Conservation (phyloP, 495 filamentous ascomycete species). For the Trichocladium uniseriatum region DNA sequence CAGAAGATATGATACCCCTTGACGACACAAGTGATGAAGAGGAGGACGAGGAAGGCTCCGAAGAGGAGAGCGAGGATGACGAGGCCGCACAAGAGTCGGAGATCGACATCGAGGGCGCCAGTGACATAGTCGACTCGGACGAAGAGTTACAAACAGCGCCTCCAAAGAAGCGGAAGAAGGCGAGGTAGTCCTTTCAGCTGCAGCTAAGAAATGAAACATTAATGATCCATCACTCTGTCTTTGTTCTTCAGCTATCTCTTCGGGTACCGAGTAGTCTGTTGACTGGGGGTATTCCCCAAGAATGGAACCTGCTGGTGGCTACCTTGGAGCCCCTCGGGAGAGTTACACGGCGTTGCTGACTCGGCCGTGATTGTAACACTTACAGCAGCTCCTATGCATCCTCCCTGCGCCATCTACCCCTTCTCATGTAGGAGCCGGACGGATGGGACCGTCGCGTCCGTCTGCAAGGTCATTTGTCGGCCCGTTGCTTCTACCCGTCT, state of each 20-base stretch:
- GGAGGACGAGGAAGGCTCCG: slow-evolving; percentile 30
- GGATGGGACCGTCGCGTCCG: not conserved
- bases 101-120: slow-evolving; percentile 19
- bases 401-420: not conserved
- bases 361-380: too few species aligned
- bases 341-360: too few species aligned
- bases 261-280: too few species aligned
- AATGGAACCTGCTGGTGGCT: too few species aligned
- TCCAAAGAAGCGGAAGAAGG: slow-evolving; percentile 21
- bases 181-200: slow-evolving; percentile 4
- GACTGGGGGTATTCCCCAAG: not conserved
- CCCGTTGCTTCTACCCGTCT: not conserved
- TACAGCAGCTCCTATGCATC: too few species aligned
- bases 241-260: not conserved
- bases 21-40: slow-evolving; percentile 43
- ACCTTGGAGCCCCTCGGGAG: too few species aligned
- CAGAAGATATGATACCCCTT: slow-evolving; percentile 46
- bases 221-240: not conserved
- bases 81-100: slow-evolving; percentile 23
- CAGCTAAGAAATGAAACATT: not conserved
- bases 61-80: slow-evolving; percentile 29
- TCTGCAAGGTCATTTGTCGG: not conserved
- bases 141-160: slow-evolving; percentile 17
- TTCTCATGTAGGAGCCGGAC: not conserved
- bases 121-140: slow-evolving; percentile 17